A percentile compares a stretch with the other conserved stretches of the same genome.
phyloP scores from a whole-genome alignment of 805 yeast genomes.

The Metschnikowia amazonensis region DNA sequence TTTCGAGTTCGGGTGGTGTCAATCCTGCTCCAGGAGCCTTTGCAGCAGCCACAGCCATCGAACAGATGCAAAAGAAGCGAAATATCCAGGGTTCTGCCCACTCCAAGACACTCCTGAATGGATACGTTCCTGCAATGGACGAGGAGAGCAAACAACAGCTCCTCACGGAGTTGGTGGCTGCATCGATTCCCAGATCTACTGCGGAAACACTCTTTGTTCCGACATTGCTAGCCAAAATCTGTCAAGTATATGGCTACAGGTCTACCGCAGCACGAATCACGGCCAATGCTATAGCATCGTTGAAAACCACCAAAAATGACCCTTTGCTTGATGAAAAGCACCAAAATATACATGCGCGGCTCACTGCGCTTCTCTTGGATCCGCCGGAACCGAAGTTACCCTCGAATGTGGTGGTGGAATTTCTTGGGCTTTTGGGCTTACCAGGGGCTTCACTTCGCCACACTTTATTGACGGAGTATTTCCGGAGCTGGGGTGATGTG shows the following conservation, averaged over 20 bases:
- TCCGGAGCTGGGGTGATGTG: constrained; percentile 72
- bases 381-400: constrained; percentile 25
- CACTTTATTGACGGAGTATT: constrained; percentile 61
- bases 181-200: constrained; percentile 71
- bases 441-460: constrained; percentile 60
- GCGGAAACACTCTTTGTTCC: constrained; percentile 77
- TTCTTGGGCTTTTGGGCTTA: constrained; percentile 33
- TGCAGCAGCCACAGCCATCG: constrained; percentile 35
- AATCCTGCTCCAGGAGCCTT: constrained; percentile 48
- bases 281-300: constrained; percentile 65
- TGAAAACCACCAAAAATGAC: constrained; percentile 43
- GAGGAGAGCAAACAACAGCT: constrained; percentile 32
- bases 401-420: constrained; percentile 41
- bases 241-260: constrained; percentile 67
- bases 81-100: constrained; percentile 4
- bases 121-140: constrained; percentile 10
- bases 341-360: constrained; percentile 1
- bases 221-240: constrained; percentile 62
- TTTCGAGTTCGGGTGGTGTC: constrained; percentile 38
- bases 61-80: constrained; percentile 46
- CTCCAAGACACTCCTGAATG: background rate
- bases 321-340: background rate
- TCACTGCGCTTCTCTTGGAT: constrained; percentile 27
- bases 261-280: constrained; percentile 68
- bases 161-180: constrained; percentile 51